These are phyloP conservation scores for Starmerella powellii DNA, from an alignment of 805 yeast genomes.

Conservation along the genomic window DNA sequence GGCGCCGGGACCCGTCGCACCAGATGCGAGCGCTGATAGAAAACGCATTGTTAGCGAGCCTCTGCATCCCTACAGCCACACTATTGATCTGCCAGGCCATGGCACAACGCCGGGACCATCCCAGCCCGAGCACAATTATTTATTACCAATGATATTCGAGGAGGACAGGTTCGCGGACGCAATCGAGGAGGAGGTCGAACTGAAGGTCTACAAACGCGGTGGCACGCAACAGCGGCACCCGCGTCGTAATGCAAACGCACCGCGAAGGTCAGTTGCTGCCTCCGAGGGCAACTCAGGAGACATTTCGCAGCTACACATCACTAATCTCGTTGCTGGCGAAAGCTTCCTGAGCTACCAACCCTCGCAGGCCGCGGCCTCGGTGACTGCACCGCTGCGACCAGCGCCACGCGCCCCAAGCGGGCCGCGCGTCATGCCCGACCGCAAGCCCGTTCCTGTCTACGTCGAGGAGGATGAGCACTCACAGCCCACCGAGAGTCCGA, in stretches of 20 bases:
- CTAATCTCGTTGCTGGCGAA: conserved; percentile 18
- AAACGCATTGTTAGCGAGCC: conserved; percentile 10
- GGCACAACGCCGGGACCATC: background rate
- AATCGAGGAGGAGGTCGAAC: conserved; percentile 29
- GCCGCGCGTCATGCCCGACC: conserved; percentile 12
- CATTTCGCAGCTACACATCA: conserved; percentile 15
- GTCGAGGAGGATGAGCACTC: background rate
- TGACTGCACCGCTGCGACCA: conserved; percentile 18
- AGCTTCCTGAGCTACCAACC: conserved; percentile 21
- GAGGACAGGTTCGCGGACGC: conserved; percentile 33
- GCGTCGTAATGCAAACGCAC: background rate
- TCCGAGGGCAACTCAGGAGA: conserved; percentile 7
- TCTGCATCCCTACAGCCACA: background rate
- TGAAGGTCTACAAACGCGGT: conserved; percentile 20
- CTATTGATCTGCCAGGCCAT: conserved; percentile 6
- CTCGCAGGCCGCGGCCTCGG: conserved; percentile 20
- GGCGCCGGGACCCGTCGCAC: no score
- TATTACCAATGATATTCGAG: conserved; percentile 33
- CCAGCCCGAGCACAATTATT: conserved; percentile 13
- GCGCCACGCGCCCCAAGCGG: conserved; percentile 21
- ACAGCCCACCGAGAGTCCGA: background rate
- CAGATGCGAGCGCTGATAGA: background rate
- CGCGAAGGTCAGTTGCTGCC: background rate
- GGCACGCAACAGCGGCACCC: background rate
- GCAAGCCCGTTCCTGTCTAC: conserved; percentile 19